phyloP scores from a whole-genome alignment of 345 rosid genomes.

The Linum trigynum region DNA sequence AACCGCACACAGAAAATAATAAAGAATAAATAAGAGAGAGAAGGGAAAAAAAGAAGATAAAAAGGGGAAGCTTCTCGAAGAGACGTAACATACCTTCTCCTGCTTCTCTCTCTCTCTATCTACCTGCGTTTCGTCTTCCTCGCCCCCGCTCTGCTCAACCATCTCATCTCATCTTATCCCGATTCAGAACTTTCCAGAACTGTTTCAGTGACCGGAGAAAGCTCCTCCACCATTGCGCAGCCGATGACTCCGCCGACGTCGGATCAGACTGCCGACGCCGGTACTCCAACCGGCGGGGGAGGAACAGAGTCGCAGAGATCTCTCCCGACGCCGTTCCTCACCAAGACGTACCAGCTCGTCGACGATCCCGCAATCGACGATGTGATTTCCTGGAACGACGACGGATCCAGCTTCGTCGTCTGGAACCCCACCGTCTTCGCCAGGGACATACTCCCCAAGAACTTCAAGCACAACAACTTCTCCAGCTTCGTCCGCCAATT shows the following conservation, averaged over 20 bases:
- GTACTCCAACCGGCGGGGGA: constrained; percentile 27
- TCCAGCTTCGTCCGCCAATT: constrained; percentile 94
- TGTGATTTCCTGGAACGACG: constrained; percentile 83
- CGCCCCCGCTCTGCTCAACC: neutral
- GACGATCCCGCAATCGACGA: constrained; percentile 59
- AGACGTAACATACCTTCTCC: constrained; percentile 33
- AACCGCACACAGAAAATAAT: neutral
- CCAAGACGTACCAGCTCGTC: constrained; percentile 69
- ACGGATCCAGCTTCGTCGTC: constrained; percentile 75
- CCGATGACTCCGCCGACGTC: neutral
- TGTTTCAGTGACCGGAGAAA: neutral
- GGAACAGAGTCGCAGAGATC: constrained; percentile 50
- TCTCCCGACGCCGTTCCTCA: constrained; percentile 76
- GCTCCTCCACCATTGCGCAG: neutral
- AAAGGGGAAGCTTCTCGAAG: constrained; percentile 48
- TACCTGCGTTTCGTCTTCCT: neutral
- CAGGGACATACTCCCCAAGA: constrained; percentile 70
- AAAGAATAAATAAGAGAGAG: too few relatives aligned
- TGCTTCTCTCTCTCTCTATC: constrained; percentile 5
- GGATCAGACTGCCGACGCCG: constrained; percentile 9
- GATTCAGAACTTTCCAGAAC: constrained; percentile 34
- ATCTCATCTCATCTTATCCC: neutral
- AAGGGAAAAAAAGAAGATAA: neutral
- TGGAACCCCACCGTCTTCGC: constrained; percentile 88
- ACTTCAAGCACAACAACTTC: constrained; percentile 84